A percentile compares a stretch with the other conserved stretches of the same genome.
Conservation (phyloP, 2,329 filamentous ascomycete genomes). For the Trichoderma harzianum region DNA sequence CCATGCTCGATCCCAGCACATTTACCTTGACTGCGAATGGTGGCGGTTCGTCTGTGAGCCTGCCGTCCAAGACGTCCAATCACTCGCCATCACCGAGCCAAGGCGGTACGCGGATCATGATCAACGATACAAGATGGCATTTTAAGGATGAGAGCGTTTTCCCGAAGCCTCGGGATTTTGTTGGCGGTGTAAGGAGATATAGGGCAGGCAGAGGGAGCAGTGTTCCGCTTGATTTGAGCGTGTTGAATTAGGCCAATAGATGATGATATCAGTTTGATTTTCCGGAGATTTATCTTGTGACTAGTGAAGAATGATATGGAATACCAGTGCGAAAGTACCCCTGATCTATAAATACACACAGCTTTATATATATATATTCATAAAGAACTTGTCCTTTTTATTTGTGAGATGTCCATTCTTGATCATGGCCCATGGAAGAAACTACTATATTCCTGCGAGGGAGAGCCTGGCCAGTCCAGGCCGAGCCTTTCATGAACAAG, state of each 20-base stretch:
- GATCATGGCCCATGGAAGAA: background rate
- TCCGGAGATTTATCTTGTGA: background rate
- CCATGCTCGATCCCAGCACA: conserved; percentile 70
- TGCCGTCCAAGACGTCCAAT: conserved; percentile 37
- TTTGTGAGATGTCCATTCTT: background rate
- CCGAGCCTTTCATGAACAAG: background rate
- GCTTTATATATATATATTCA: background rate
- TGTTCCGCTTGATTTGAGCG: conserved; percentile 80
- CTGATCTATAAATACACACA: background rate
- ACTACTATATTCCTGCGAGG: background rate
- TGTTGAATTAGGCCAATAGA: conserved; percentile 25
- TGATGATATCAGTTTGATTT: conserved; percentile 12
- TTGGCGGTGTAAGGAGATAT: conserved; percentile 72
- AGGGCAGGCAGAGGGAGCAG: conserved; percentile 89
- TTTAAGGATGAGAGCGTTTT: conserved; percentile 80
- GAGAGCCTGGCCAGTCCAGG: background rate
- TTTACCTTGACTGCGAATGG: conserved; percentile 67
- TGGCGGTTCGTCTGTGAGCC: conserved; percentile 54
- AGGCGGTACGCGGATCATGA: conserved; percentile 44
- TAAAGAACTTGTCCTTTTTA: background rate
- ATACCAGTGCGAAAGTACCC: background rate
- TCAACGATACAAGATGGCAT: conserved; percentile 79
- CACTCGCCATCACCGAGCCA: conserved; percentile 30
- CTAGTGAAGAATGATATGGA: background rate
- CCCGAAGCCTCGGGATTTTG: conserved; percentile 80